Percentiles rank a stretch among this genome's conserved stretches.
These are phyloP conservation scores for Boletales sp. DNA, from an alignment of 768 basidiomycete species.

Conservation along the genomic window DNA sequence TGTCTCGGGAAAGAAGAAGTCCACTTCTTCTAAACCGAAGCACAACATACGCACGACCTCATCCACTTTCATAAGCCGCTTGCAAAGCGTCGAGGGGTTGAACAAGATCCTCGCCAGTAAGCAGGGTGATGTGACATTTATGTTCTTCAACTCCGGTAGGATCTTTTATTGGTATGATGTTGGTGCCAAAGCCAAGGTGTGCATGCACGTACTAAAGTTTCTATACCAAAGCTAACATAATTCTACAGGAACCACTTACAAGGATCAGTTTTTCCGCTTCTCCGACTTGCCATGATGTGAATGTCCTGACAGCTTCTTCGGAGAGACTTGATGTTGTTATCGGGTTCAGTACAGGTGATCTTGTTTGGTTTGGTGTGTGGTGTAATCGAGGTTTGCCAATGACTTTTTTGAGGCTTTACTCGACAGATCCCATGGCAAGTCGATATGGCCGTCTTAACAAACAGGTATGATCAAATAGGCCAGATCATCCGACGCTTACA, in stretches of 20 bases:
- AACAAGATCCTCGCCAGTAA: conserved; percentile 67
- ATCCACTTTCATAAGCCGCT: conserved; percentile 86
- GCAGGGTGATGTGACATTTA: conserved; percentile 80
- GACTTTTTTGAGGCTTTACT: conserved; percentile 4
- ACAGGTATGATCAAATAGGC: conserved; percentile 44
- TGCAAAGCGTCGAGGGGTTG: conserved; percentile 78
- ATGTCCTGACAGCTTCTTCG: conserved; percentile 68
- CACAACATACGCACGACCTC: conserved; percentile 88
- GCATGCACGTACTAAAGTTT: conserved; percentile 7
- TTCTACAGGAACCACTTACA: conserved; percentile 76
- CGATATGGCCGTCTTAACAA: conserved; percentile 89
- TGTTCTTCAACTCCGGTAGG: conserved; percentile 87
- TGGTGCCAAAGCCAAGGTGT: conserved; percentile 80
- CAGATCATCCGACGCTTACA: conserved; percentile 8
- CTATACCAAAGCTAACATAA: conserved; percentile 7
- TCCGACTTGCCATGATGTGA: conserved; percentile 91
- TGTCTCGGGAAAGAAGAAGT: conserved; percentile 55
- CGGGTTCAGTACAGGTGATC: conserved; percentile 92
- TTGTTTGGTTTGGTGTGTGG: conserved; percentile 87
- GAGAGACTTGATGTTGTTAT: conserved; percentile 85
- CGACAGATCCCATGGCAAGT: conserved; percentile 69
- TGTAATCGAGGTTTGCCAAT: background rate
- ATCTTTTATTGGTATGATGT: conserved; percentile 84
- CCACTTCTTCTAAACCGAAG: conserved; percentile 66
- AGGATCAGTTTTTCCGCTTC: conserved; percentile 81